Evolutionary conservation across 2,329 filamentous ascomycete species (phyloP).

Genomic region (Aspergillus aculeatus): DNA sequence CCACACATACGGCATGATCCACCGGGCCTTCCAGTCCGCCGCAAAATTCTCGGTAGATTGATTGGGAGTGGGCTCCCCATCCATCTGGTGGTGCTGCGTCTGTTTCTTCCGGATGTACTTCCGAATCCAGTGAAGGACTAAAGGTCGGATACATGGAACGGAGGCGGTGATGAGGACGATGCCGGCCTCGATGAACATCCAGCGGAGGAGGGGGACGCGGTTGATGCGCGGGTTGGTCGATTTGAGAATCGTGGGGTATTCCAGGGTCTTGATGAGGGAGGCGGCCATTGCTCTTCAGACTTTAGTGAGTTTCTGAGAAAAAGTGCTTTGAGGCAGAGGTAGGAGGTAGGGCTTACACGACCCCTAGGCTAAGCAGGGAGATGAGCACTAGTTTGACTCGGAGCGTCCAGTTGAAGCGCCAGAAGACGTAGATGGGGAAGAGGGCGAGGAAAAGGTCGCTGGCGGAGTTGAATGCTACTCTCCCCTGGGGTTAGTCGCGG

Average conservation of each 20-base stretch:
- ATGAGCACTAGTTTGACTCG: neutral
- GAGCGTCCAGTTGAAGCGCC: neutral
- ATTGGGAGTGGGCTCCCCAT: no score
- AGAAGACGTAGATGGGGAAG: constrained; percentile 3
- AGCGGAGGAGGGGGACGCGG: constrained; percentile 5
- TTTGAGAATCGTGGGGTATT: constrained; percentile 5
- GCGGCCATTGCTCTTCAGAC: constrained; percentile 1
- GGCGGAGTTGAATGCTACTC: constrained; percentile 1
- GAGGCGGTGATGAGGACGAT: constrained; percentile 4
- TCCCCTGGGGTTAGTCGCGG: neutral
- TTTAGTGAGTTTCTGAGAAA: neutral
- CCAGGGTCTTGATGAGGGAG: constrained; percentile 8
- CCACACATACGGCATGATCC: constrained; percentile 1
- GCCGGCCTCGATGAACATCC: constrained; percentile 7
- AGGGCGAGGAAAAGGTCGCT: neutral
- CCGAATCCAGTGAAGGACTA: neutral
- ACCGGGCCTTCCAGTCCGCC: neutral
- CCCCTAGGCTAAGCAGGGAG: neutral
- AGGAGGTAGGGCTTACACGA: neutral
- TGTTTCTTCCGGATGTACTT: neutral
- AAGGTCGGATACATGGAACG: neutral
- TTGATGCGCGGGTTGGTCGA: constrained; percentile 6
- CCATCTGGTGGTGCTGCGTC: neutral
- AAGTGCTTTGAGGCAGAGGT: rapidly evolving
- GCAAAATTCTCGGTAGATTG: neutral